Evolutionary conservation across 1,284 basidiomycete species (phyloP), one percentile per base, ranked within the genome.

Genomic region (Cutaneotrichosporon sp.): DNA sequence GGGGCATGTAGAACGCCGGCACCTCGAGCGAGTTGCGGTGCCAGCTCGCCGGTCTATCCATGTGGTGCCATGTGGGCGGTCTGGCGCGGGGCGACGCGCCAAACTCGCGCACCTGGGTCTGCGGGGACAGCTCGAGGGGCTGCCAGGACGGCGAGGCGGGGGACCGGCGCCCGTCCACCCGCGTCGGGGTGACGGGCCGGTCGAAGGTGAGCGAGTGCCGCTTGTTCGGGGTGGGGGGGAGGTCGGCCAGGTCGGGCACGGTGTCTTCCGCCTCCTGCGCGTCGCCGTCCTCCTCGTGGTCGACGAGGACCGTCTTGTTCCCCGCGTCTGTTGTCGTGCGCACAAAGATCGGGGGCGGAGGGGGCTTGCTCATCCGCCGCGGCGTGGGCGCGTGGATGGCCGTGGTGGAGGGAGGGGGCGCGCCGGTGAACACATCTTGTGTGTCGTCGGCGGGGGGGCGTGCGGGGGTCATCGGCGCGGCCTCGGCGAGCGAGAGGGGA

Each of bases 321-420:
- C 6, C 22, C 22, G 45, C 16, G 18, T 56, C 60, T 10, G 60
- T 57, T 22, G 60, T 50, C 8, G 50, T 46, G 50, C 60, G 50
- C 11, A 61, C 33, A 24, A 57, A 52, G 47, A 61, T 61, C 20
- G 54, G 60, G 11, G 60, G 60, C 13, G 60, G 54, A 0, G 46
- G 56, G 13, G 56, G 46, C 14, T 18, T 33, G 46, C 46, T 57
- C 47, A 38, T 29, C 13, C 55, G 55, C 14, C 55, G 45, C 2
- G 55, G 54, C 43, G 34, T 46, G 29, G 54, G 38, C 5, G 45
- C n/a, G 54, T 36, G 43, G 20, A 56, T 20, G n/a, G 42, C 50
- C 6, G n/a, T 52, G 29, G 50, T 11, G 25, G 45, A 47, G 10
- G 45, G 45, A 47, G 22, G 20, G 45, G 45, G 45, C 22, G 45